These are phyloP conservation scores for Tilletia walkeri DNA, from an alignment of 1,284 basidiomycete species.

Conservation along the genomic window DNA sequence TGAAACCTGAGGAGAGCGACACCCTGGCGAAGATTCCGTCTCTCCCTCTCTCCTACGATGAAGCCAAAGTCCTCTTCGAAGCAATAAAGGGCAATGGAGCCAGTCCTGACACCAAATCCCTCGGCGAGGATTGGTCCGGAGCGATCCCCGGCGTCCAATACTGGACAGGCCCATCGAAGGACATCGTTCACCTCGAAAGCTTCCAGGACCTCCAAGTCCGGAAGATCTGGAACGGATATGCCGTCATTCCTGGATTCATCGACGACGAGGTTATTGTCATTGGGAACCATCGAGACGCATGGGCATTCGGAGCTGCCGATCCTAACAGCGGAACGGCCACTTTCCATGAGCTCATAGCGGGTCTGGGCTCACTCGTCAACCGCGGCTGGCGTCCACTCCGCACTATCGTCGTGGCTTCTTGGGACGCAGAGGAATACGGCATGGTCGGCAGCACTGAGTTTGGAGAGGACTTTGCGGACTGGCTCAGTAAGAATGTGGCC, in stretches of 20 bases:
- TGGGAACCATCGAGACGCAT: constrained; percentile 60
- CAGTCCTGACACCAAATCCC: constrained; percentile 65
- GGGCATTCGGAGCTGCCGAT: constrained; percentile 66
- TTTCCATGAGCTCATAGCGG: constrained; percentile 77
- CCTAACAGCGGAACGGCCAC: constrained; percentile 83
- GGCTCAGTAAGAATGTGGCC: constrained; percentile 73
- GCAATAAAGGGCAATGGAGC: constrained; percentile 57
- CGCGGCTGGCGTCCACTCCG: constrained; percentile 84
- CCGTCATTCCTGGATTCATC: constrained; percentile 81
- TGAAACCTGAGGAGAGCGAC: constrained; percentile 59
- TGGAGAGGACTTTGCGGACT: constrained; percentile 81
- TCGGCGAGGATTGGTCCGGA: constrained; percentile 57
- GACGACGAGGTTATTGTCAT: constrained; percentile 76
- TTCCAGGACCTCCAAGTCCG: constrained; percentile 37
- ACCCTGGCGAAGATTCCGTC: constrained; percentile 82
- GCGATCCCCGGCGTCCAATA: constrained; percentile 60
- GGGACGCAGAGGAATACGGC: constrained; percentile 93
- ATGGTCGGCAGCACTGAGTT: constrained; percentile 83
- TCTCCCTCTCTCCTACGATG: constrained; percentile 62
- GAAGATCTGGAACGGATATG: constrained; percentile 74
- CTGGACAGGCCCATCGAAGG: constrained; percentile 58
- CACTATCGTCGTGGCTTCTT: constrained; percentile 82
- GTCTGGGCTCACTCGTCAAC: constrained; percentile 71
- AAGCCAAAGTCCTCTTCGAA: constrained; percentile 59
- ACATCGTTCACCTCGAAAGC: constrained; percentile 31